These are phyloP conservation scores for Lagenidium giganteum DNA, from an alignment of 352 stramenopile species.

Conservation along the genomic window DNA sequence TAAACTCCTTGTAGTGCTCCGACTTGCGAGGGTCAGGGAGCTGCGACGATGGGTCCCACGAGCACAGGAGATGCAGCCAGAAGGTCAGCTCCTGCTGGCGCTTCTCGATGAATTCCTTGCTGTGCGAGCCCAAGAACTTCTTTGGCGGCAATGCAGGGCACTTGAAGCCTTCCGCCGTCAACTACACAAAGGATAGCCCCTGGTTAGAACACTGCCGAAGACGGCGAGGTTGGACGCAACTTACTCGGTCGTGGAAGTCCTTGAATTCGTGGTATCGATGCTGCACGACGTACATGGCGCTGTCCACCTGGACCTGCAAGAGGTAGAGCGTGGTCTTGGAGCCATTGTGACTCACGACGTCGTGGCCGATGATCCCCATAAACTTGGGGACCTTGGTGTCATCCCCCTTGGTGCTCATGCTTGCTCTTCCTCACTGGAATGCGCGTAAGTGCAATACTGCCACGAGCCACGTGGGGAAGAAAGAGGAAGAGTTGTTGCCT, in stretches of 20 bases:
- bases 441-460: too few relatives aligned
- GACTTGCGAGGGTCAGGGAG: constrained; percentile 61
- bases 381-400: constrained; percentile 67
- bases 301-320: constrained; percentile 71
- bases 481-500: too few relatives aligned
- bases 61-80: constrained; percentile 82
- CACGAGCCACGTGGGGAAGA: too few relatives aligned
- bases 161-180: constrained; percentile 68
- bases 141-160: constrained; percentile 79
- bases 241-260: constrained; percentile 82
- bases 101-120: constrained; percentile 89
- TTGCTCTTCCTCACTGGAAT: too few relatives aligned
- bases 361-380: constrained; percentile 82
- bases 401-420: constrained; percentile 35
- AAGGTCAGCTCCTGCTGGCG: constrained; percentile 82
- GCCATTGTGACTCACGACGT: constrained; percentile 83
- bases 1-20: constrained; percentile 76
- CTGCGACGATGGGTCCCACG: constrained; percentile 55
- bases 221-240: neutral
- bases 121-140: constrained; percentile 87
- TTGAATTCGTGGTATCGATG: constrained; percentile 88
- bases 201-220: neutral
- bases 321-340: constrained; percentile 87
- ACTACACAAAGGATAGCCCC: constrained; percentile 18
- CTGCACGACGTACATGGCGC: constrained; percentile 73